Conservation (phyloP, 352 stramenopile genomes). For the Pythium dissimile region DNA sequence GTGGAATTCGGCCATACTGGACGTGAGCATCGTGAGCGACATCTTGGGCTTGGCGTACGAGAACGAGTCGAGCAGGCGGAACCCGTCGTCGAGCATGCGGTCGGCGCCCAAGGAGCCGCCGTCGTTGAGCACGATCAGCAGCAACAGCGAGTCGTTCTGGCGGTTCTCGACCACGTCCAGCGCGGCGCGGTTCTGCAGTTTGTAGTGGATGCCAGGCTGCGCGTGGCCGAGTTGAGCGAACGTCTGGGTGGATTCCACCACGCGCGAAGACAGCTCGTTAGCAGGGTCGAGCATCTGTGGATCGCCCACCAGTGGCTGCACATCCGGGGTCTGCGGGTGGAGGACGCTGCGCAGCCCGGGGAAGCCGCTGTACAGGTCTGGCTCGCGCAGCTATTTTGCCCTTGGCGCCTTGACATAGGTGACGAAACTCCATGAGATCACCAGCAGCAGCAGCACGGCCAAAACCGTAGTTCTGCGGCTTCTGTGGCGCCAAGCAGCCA, state of each 20-base stretch:
- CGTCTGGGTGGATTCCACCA: neutral
- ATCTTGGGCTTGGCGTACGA: neutral
- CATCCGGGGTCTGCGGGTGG: neutral
- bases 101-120: neutral
- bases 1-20: conserved; percentile 22
- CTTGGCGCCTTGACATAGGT: too few species aligned
- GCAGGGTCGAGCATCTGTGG: neutral
- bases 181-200: neutral
- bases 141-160: neutral
- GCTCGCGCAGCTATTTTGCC: too few species aligned
- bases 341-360: neutral
- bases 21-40: conserved; percentile 29
- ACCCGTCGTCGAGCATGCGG: neutral
- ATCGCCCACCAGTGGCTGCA: neutral
- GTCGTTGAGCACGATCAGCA: neutral
- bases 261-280: neutral
- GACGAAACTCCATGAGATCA: too few species aligned
- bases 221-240: neutral
- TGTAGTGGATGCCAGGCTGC: neutral
- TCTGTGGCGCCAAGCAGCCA: too few species aligned
- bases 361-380: neutral
- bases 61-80: neutral
- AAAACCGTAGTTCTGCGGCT: too few species aligned
- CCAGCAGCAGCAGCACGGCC: too few species aligned
- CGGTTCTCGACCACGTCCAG: neutral